These are phyloP conservation scores for Rhynchosporium secalis DNA, from an alignment of 2,329 filamentous ascomycete species.

Conservation along the genomic window DNA sequence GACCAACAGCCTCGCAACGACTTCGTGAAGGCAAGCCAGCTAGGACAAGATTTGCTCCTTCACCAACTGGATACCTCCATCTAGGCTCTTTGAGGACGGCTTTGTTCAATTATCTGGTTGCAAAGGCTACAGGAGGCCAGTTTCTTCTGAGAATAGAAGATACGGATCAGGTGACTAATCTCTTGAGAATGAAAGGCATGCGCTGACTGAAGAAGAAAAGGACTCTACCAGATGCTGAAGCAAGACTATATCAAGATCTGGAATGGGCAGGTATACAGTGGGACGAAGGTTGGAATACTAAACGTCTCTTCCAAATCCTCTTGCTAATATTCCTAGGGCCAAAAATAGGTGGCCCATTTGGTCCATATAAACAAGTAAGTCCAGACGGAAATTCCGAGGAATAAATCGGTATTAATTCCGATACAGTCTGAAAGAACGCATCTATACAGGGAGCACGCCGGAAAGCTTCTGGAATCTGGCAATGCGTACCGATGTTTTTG, in stretches of 20 bases:
- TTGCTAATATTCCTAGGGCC: conserved; percentile 58
- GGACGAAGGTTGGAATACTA: conserved; percentile 73
- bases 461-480: conserved; percentile 66
- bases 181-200: conserved; percentile 10
- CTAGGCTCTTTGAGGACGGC: conserved; percentile 89
- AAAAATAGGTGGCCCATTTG: conserved; percentile 74
- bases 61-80: conserved; percentile 91
- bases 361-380: conserved; percentile 79
- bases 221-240: conserved; percentile 76
- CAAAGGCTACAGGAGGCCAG: conserved; percentile 81
- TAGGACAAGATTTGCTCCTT: conserved; percentile 89
- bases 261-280: conserved; percentile 86
- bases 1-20: conserved; percentile 25
- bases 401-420: conserved; percentile 21
- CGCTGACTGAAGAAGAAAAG: conserved; percentile 62
- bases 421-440: conserved; percentile 74
- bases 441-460: conserved; percentile 70
- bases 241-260: conserved; percentile 74
- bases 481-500: conserved; percentile 96
- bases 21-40: conserved; percentile 55
- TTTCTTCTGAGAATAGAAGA: conserved; percentile 93
- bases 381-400: neutral
- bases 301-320: neutral
- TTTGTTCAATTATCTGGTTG: conserved; percentile 92
- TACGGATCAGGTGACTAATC: conserved; percentile 73